Conservation (phyloP, 108 stramenopile species). For the Skeletonema marinoi region DNA sequence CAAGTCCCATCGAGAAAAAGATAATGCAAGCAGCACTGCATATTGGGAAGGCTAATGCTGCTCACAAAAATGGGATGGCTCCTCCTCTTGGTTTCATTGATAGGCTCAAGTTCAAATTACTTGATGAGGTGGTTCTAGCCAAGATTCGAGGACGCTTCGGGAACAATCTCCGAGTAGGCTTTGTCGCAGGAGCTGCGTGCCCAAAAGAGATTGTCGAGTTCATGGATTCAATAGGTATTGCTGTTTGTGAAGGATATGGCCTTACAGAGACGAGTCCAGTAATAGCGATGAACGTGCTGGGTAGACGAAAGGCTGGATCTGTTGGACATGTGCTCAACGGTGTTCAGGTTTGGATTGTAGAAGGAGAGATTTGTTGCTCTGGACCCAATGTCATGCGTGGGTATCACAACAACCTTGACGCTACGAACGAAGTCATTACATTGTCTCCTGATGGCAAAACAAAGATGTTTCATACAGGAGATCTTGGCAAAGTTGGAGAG, state of each 20-base stretch:
- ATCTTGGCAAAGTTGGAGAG: constrained; percentile 67
- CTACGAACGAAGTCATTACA: constrained; percentile 88
- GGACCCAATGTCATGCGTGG: constrained; percentile 94
- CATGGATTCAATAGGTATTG: constrained; percentile 92
- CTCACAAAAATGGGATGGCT: constrained; percentile 37
- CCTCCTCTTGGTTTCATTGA: constrained; percentile 58
- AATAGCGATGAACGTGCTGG: constrained; percentile 79
- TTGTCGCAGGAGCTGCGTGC: constrained; percentile 91
- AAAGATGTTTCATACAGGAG: constrained; percentile 89
- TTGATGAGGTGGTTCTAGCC: constrained; percentile 82
- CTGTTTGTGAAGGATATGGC: constrained; percentile 92
- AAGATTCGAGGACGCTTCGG: constrained; percentile 94
- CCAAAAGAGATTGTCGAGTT: constrained; percentile 87
- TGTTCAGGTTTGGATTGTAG: constrained; percentile 75
- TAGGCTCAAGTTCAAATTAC: constrained; percentile 42
- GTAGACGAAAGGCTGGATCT: constrained; percentile 63
- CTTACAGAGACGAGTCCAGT: constrained; percentile 93
- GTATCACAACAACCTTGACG: constrained; percentile 88
- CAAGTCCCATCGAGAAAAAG: constrained; percentile 58
- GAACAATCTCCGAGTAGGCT: constrained; percentile 76
- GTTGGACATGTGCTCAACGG: constrained; percentile 82
- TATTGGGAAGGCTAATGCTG: constrained; percentile 62
- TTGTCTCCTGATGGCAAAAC: constrained; percentile 73
- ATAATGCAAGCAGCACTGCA: constrained; percentile 79
- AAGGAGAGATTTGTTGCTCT: constrained; percentile 88